phyloP scores from a whole-genome alignment of 495 filamentous ascomycete genomes.

The Aspergillus bertholletiae region DNA sequence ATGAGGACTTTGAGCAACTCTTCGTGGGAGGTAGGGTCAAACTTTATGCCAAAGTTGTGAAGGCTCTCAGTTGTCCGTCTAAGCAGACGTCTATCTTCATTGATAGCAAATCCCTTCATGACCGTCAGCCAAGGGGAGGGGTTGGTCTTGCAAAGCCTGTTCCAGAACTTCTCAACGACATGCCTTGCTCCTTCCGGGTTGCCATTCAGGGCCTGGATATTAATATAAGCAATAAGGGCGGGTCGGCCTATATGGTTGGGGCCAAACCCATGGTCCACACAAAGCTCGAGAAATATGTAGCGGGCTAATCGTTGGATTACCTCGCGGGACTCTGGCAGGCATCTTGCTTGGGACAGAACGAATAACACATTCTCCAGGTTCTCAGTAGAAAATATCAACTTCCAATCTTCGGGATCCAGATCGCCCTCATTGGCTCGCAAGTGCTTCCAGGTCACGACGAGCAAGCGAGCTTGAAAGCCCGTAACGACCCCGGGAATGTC shows the following conservation, averaged over 20 bases:
- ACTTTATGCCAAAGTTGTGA: conserved; percentile 27
- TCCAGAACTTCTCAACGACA: conserved; percentile 43
- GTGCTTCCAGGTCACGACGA: conserved; percentile 55
- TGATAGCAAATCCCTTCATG: conserved; percentile 62
- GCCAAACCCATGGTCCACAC: conserved; percentile 33
- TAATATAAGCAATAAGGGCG: conserved; percentile 50
- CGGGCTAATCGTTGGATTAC: conserved; percentile 49
- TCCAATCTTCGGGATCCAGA: conserved; percentile 31
- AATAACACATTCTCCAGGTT: conserved; percentile 47
- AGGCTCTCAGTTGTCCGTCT: conserved; percentile 23
- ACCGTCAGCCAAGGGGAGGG: conserved; percentile 56
- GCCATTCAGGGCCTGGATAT: conserved; percentile 55
- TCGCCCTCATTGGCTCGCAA: conserved; percentile 40
- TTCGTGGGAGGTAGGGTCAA: conserved; percentile 36
- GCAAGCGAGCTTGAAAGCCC: conserved; percentile 59
- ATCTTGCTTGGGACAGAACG: conserved; percentile 35
- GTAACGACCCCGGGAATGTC: conserved; percentile 50
- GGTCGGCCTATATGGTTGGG: conserved; percentile 30
- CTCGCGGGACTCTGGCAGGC: conserved; percentile 31
- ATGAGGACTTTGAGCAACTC: conserved; percentile 34
- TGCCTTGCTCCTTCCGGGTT: conserved; percentile 56
- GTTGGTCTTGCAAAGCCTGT: conserved; percentile 24
- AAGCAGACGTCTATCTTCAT: conserved; percentile 51
- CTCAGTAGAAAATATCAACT: conserved; percentile 43
- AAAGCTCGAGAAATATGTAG: conserved; percentile 52